Percentiles rank a stretch among this genome's conserved stretches.
These are phyloP conservation scores for Dioszegia hungarica DNA, from an alignment of 768 basidiomycete species.

Conservation along the genomic window DNA sequence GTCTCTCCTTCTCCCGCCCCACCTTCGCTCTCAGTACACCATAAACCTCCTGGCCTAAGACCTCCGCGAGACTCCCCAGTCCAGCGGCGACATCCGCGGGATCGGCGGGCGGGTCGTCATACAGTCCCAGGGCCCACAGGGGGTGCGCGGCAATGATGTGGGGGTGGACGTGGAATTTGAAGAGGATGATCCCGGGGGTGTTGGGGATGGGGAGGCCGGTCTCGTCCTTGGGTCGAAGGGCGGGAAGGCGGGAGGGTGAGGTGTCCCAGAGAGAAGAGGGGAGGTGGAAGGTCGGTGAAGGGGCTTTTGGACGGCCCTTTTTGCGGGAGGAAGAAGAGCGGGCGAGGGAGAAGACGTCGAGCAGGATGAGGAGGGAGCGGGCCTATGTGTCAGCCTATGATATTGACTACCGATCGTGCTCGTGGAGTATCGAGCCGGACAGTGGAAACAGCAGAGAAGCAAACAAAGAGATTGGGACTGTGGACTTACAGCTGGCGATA, in stretches of 20 bases:
- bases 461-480: not conserved
- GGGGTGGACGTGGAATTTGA: slow-evolving; percentile 42
- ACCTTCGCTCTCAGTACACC: not conserved
- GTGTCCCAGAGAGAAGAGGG: slow-evolving; percentile 31
- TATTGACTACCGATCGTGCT: too few relatives aligned
- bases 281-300: slow-evolving; percentile 37
- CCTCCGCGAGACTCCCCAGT: not conserved
- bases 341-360: slow-evolving; percentile 33
- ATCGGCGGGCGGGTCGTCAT: slow-evolving; percentile 36
- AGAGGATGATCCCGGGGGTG: slow-evolving; percentile 30
- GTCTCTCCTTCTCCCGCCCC: not conserved
- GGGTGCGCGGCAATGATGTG: slow-evolving; percentile 24
- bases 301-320: slow-evolving; percentile 37
- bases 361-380: slow-evolving; percentile 26
- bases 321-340: slow-evolving; percentile 16
- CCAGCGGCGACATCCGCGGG: not conserved
- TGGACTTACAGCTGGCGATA: slow-evolving; percentile 30
- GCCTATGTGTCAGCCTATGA: slow-evolving; percentile 14
- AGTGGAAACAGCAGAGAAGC: not conserved
- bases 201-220: slow-evolving; percentile 29
- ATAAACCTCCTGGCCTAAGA: not conserved
- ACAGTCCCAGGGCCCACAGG: slow-evolving; percentile 36
- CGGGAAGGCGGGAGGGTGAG: slow-evolving; percentile 18
- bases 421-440: too few relatives aligned
- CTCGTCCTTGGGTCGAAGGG: slow-evolving; percentile 28